Evolutionary conservation across 495 filamentous ascomycete species (phyloP), one percentile per base, ranked within the genome.

Genomic region (Tuber melanosporum): DNA sequence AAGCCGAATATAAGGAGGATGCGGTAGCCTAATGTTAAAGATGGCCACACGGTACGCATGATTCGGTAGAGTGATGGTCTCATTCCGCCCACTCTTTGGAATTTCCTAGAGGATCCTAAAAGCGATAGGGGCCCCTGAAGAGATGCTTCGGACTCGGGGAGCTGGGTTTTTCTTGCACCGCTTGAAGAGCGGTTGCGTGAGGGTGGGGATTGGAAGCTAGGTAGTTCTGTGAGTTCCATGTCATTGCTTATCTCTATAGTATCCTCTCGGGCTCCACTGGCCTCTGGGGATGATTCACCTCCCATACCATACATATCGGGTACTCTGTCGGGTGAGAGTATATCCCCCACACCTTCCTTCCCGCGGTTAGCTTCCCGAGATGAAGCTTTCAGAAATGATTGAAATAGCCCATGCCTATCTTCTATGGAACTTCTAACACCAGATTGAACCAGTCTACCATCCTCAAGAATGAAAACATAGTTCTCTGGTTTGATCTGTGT

Each of bases 391-490:
- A 82, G 43, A 39, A 82, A 82, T 42, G 71, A 74, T 45, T 73
- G 80, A 46, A 82, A 82, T 0, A 73, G 75, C 14, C 80, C 77
- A 39, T 66, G 2, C 57, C 76, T 77, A 85, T 86, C 78, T 85
- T 89, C 73, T 2, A 90, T 74, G 8, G 86, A 83, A 47, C 80
- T 82, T n/a, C 84, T 80, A 45, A 85, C 79, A 1, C 95, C 95
- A 77, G 91, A 85, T 79, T 96, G 89, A 3, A 91, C 88, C 7
- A 97, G 86, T 3, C 78, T 80, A 0, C 93, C 93, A 17, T 90
- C 82, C 69, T 96, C 91, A 71, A 99, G 84, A 1, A 97, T 88
- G 77, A 95, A 98, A 3, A 94, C 88, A 81, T 90, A 95, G 74
- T 98, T 94, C 26, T 89, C 79, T 0, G 89, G 87, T 41, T 85